phyloP scores from a whole-genome alignment of 169 alveolate genomes.

The Plasmodium billcollinsi region DNA sequence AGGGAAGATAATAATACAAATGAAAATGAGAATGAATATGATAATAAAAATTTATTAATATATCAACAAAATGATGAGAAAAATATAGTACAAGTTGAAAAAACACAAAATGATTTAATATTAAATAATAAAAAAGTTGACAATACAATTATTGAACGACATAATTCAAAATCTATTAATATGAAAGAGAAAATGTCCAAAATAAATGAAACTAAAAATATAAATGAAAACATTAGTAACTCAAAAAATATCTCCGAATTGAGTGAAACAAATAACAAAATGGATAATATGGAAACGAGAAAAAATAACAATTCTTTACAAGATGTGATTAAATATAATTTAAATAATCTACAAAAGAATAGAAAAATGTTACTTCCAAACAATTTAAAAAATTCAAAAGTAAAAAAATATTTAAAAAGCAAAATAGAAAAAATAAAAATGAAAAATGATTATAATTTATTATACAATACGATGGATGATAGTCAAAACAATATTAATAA shows the following conservation, averaged over 20 bases:
- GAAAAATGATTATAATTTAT: slow-evolving; percentile 8
- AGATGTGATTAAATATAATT: slow-evolving; percentile 7
- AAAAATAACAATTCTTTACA: neutral
- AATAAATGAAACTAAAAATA: neutral
- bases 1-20: too few relatives aligned
- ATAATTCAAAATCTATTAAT: neutral
- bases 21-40: too few relatives aligned
- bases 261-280: neutral
- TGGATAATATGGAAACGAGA: neutral
- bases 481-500: neutral
- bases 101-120: neutral
- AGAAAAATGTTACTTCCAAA: slow-evolving; percentile 30
- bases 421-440: slow-evolving; percentile 63
- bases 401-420: slow-evolving; percentile 40
- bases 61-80: neutral
- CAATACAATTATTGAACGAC: neutral
- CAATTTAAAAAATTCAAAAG: slow-evolving; percentile 43
- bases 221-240: neutral
- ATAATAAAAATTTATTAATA: neutral
- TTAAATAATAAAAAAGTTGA: slow-evolving; percentile 8
- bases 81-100: neutral
- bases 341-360: slow-evolving; percentile 6
- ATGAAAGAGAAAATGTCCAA: slow-evolving; percentile 8
- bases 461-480: neutral
- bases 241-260: neutral